phyloP scores from a whole-genome alignment of 176 grass and related monocot species.

The Melocanna baccifera region DNA sequence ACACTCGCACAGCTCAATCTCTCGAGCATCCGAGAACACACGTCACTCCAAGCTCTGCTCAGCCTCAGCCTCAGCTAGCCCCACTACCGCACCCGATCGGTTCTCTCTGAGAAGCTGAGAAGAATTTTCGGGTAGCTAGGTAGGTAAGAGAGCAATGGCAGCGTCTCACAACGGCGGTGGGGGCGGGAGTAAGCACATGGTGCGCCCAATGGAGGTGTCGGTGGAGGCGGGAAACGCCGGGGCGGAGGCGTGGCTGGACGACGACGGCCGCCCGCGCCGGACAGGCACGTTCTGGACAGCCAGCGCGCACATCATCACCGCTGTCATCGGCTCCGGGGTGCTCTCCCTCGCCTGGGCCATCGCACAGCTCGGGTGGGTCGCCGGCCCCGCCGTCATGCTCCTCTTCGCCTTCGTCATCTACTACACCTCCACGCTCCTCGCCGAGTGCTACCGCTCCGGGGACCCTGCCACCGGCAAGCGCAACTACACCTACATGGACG shows the following conservation, averaged over 20 bases:
- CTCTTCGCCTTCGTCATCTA: constrained; percentile 90
- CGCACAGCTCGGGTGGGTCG: constrained; percentile 86
- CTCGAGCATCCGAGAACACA: neutral
- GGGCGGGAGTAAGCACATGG: neutral
- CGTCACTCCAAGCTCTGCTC: neutral
- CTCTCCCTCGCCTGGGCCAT: constrained; percentile 89
- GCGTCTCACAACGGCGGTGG: neutral
- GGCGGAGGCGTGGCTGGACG: constrained; percentile 41
- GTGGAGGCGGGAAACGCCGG: constrained; percentile 38
- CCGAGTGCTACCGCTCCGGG: constrained; percentile 82
- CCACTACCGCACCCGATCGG: neutral
- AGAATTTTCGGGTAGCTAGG: neutral
- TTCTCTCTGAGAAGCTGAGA: neutral
- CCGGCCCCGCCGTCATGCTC: constrained; percentile 74
- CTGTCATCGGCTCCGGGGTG: constrained; percentile 88
- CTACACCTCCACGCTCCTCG: constrained; percentile 77
- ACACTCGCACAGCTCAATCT: neutral
- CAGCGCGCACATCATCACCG: constrained; percentile 93
- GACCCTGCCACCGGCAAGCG: constrained; percentile 70
- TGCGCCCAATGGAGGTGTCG: constrained; percentile 42
- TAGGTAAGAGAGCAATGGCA: neutral
- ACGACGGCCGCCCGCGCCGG: constrained; percentile 45
- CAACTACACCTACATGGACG: constrained; percentile 97
- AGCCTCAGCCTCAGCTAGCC: neutral
- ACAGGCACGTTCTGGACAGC: constrained; percentile 79